Evolutionary conservation across 2,329 filamentous ascomycete genomes (phyloP), one percentile per base, ranked within the genome.

Genomic region (Ampelomyces quisqualis): DNA sequence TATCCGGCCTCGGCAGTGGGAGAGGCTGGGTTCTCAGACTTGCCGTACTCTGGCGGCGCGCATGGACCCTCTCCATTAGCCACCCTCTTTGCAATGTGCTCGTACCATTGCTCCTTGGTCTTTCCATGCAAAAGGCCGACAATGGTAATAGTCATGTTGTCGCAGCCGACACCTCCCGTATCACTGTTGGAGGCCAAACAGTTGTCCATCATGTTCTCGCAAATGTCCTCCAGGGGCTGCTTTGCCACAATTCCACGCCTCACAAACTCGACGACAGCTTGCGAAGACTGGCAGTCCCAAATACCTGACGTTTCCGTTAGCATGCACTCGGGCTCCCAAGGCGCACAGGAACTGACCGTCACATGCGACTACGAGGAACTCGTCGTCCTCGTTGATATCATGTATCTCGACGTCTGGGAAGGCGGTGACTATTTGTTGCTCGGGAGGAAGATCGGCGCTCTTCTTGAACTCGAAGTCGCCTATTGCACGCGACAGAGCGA

Each of bases 151-250:
- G 93, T 98, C 93, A 98, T 98, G 77, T 98, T 98, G 76, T 98
- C 93, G 70, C 93, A 98, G 48, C 93, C 93, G 48, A 98, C 91
- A 51, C 93, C 93, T 40, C 93, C 93, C 21, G 91, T 96, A 73
- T 98, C 93, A 55, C 90, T 95, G 79, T 95, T 97, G 47, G 90
- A 95, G 27, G 93, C 90, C 53, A 98, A 78, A 68, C 93, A 98
- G 76, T 97, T 98, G 77, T 98, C 91, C 93, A 98, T 98, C 89
- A 98, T 95, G 75, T 98, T 98, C 74, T 98, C 93, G 71, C 91
- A 97, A 62, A 98, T 97, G 68, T 88, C 87, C 40, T 90, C 84
- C 36, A 98, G 80, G 34, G 94, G 87, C 73, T 98, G 93, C 77
- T 95, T 95, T 36, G 90, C 90, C 34, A 90, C 91, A 69, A 98